Evolutionary conservation across 176 grass and related monocot species (phyloP).

Genomic region (Oryza punctata): DNA sequence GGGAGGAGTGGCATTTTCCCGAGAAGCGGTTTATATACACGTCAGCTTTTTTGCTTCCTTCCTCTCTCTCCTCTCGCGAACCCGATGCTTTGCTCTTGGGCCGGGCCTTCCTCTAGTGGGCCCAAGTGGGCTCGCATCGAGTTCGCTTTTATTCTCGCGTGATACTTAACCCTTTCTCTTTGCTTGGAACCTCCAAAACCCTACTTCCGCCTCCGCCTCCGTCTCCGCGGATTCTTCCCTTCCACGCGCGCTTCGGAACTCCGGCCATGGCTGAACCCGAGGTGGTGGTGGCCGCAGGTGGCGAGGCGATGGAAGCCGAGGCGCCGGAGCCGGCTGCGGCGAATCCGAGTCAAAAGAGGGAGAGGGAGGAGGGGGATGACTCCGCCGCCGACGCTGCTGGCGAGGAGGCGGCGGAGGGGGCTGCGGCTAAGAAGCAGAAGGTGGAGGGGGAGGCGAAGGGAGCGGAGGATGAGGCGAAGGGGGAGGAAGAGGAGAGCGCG

Average conservation of each 20-base stretch:
- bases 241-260: background rate
- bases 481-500: conserved; percentile 10
- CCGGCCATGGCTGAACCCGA: conserved; percentile 46
- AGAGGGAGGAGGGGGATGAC: conserved; percentile 36
- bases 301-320: conserved; percentile 36
- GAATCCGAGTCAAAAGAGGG: conserved; percentile 44
- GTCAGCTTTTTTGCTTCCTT: background rate
- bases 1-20: conserved; percentile 47
- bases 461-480: conserved; percentile 3
- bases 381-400: conserved; percentile 13
- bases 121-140: background rate
- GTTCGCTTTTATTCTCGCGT: background rate
- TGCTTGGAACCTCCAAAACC: conserved; percentile 23
- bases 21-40: conserved; percentile 10
- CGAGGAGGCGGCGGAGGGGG: conserved; percentile 22
- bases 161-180: background rate
- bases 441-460: conserved; percentile 18
- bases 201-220: conserved; percentile 38
- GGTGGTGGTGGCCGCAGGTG: background rate
- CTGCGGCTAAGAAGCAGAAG: conserved; percentile 36
- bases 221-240: background rate
- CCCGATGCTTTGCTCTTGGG: background rate
- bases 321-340: conserved; percentile 4
- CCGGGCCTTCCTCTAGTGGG: background rate
- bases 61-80: background rate